Base-by-base conservation (phyloP, 2,329 filamentous ascomycete genomes). In the Raffaelea arxii region DNA sequence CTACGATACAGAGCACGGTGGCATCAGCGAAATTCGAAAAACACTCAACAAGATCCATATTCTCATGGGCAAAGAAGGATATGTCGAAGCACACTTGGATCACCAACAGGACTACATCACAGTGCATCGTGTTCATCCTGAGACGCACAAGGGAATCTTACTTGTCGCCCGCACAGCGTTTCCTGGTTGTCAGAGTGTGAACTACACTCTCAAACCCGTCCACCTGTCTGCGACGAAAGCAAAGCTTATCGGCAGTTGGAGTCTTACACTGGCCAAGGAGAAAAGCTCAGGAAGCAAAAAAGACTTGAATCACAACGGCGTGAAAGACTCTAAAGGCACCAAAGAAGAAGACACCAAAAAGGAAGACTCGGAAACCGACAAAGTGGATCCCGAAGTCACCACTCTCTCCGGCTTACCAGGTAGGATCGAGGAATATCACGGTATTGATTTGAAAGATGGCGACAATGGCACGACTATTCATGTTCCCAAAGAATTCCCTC, bases 101-200 rank as follows among this genome's bases (percentile, higher is more conserved):
- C 92, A 98, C 61, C 90, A 97, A 53, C 85, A 87, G 47, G 86
- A 98, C 62, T 96, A 95, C 60, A 85, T 98, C 58, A 98, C 92
- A 1, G 88, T 98, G 6, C 92, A 98, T 62, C 77, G 94, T 51
- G 88, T 97, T 3, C 90, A 98, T 59, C 92, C 91, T 0, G 82
- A 86, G 59, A 94, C 87, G 2, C 78, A 92, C 49, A 94, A 92
- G 62, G 92, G 92, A 1, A 91, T 95, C 64, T 96, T 97, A 65
- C 70, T 97, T 41, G 90, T 98, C 55, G 91, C 94, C 0, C 92
- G 97, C 58, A 97, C 92, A 4, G 92, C 94, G 1, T 98, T 91
- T 65, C 88, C 90, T 1, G 90, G 89, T 2, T 91, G 90, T 57
- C 86, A 88, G 21, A 86, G 86, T 53, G 86, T 86, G 2, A 90